Evolutionary conservation across 306 rosid species (phyloP), one percentile per base, ranked within the genome.

Genomic region (Aeschynomene evenia): DNA sequence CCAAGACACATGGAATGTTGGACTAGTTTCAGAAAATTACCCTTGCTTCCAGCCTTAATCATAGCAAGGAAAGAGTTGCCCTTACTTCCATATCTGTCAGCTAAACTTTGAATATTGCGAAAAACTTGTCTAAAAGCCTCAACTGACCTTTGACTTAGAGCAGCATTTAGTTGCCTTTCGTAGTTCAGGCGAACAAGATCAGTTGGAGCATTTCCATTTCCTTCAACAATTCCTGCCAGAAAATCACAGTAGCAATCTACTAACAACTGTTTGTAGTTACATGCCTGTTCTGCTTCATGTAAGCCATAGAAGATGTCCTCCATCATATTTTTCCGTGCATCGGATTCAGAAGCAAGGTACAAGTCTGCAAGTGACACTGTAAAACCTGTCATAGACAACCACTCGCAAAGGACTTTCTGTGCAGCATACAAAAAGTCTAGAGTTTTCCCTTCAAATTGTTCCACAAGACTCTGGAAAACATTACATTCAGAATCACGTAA

Each of bases 21-120:
- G 66, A 83, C 96, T 76, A 94, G 59, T 79, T 82, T 94, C 78
- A 85, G 66, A 71, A 94, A 63, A 72, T 89, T 94, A 70, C 99
- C 97, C 86, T 94, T 94, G 87, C 99, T 94, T 80, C 99, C 99
- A 66, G 99, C 95, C 84, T 85, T 94, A 33, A 78, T 61, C 97
- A 94, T 94, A n/a, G 85, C 50, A 46, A 94, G 80, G 29, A 94
- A 77, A 28, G 91, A 54, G 74, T 94, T 91, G 51, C 81, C 87
- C 71, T 46, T 80, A 49, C 74, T 42, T 7, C 88, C 90, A 77
- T 87, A 87, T 78, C 82, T 91, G 49, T 78, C 84, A 55, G 81
- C 87, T 77, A 90, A 77, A 82, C 80, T 83, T 61, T 89, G 96
- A 64, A 94, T 79, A 77, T 85, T 95, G 20, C 95, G 85, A 43